Base-by-base conservation (phyloP, 2,329 filamentous ascomycete species). In the Colletotrichum karsti region DNA sequence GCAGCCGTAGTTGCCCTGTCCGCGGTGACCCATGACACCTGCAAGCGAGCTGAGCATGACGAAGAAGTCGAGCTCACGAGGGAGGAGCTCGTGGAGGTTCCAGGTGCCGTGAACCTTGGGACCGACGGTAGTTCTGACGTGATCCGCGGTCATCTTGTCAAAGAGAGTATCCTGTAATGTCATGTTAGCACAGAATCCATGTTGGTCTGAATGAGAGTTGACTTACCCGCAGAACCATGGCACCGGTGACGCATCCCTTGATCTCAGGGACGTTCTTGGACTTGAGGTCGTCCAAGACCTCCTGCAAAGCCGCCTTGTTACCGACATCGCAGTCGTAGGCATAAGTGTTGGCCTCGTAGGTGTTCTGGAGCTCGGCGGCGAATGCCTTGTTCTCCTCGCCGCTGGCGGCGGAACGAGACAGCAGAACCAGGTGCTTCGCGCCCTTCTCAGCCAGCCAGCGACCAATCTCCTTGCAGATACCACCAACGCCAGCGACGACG, bases 1-100 rank as follows among this genome's bases (percentile, higher is more conserved):
- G 1, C 81, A 81, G 2, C 76, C 71, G 67, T 87, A 87, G 70
- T 82, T 84, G 6, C 77, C 70, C 70, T 87, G 84, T 1, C 74
- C 74, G 13, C 58, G 55, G 59, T 76, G 77, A 1, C 77, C 77
- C 7, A 73, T 69, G 3, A 78, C 69, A 7, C 64, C 67, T 2
- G 72, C 69, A 2, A 74, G 44, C 1, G 79, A 81, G 0, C 76
- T 78, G 30, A 80, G 72, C 42, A 77, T 51, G 28, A 80, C 70
- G 67, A 80, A 80, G 69, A 79, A 80, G 61, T 80, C 79, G 9
- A 81, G 72, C n/a, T 71, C 71, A 1, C 72, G 42, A 6, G 63
- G 55, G 26, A 82, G 77, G 0, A 77, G 28, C 7, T 76, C 72
- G 51, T 80, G 73, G 5, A 82, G 69, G 48, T 75, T 69, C 35